Evolutionary conservation across 164 flowering plant genomes (phyloP).

Genomic region (Saururus chinensis): DNA sequence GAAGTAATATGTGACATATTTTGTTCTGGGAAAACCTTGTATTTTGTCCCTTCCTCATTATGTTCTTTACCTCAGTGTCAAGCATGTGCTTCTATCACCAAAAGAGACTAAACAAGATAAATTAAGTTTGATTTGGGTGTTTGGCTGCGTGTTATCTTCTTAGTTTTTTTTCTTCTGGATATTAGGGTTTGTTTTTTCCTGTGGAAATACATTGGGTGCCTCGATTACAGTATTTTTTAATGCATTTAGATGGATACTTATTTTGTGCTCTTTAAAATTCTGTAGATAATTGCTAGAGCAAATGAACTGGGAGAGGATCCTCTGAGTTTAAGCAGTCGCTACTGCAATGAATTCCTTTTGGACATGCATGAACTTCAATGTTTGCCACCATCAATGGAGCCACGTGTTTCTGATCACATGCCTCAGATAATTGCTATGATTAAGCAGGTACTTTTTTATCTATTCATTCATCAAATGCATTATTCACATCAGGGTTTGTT

Average conservation of each 20-base stretch:
- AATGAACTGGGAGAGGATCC: slow-evolving; percentile 83
- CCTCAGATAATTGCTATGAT: slow-evolving; percentile 88
- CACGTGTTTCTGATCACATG: slow-evolving; percentile 92
- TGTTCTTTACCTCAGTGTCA: no score
- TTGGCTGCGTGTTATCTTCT: no score
- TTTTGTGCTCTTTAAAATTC: slow-evolving; percentile 30
- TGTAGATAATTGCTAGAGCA: slow-evolving; percentile 93
- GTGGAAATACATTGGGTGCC: no score
- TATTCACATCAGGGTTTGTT: background rate
- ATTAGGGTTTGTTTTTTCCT: no score
- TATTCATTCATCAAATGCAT: background rate
- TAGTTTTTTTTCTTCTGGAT: no score
- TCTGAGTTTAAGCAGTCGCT: slow-evolving; percentile 71
- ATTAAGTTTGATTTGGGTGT: no score
- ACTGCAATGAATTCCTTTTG: slow-evolving; percentile 65
- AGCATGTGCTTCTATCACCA: no score
- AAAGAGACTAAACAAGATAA: no score
- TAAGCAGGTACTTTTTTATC: slow-evolving; percentile 36
- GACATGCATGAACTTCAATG: slow-evolving; percentile 79
- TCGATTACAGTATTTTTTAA: background rate
- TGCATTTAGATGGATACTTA: background rate
- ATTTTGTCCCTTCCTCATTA: no score
- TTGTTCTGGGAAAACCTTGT: no score
- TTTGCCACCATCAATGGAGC: slow-evolving; percentile 75
- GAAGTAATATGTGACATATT: no score